phyloP scores from a whole-genome alignment of 495 filamentous ascomycete species.

The Podospora conica region DNA sequence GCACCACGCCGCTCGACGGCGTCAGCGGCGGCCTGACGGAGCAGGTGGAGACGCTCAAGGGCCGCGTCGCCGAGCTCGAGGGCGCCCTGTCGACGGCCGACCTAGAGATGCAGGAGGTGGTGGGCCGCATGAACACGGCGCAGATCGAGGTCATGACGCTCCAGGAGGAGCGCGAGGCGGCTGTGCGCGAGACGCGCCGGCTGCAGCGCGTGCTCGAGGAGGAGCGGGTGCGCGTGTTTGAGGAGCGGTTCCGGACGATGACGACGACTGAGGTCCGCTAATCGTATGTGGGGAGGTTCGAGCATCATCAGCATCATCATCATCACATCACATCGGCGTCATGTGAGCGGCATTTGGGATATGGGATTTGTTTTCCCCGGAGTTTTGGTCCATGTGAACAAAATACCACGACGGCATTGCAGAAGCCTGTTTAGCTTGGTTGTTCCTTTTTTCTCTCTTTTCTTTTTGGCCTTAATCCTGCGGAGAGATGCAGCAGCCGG shows the following conservation, averaged over 20 bases:
- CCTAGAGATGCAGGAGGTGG: conserved; percentile 89
- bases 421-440: background rate
- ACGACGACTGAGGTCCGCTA: conserved; percentile 19
- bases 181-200: conserved; percentile 71
- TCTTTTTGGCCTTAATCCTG: no score
- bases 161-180: conserved; percentile 86
- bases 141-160: conserved; percentile 92
- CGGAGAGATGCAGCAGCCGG: background rate
- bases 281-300: background rate
- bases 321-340: conserved; percentile 8
- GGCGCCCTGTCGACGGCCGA: conserved; percentile 75
- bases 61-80: conserved; percentile 62
- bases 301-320: background rate
- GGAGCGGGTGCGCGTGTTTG: conserved; percentile 41
- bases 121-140: conserved; percentile 83
- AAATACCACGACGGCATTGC: no score
- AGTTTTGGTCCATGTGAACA: no score
- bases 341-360: conserved; percentile 3
- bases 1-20: conserved; percentile 33
- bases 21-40: conserved; percentile 48
- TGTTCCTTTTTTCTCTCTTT: background rate
- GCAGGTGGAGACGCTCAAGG: conserved; percentile 68
- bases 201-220: conserved; percentile 54
- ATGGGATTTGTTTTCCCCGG: no score
- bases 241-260: conserved; percentile 38